A percentile compares a stretch with the other conserved stretches of the same genome.
Conservation (phyloP, 352 stramenopile genomes). For the Phytophthora parvispora region DNA sequence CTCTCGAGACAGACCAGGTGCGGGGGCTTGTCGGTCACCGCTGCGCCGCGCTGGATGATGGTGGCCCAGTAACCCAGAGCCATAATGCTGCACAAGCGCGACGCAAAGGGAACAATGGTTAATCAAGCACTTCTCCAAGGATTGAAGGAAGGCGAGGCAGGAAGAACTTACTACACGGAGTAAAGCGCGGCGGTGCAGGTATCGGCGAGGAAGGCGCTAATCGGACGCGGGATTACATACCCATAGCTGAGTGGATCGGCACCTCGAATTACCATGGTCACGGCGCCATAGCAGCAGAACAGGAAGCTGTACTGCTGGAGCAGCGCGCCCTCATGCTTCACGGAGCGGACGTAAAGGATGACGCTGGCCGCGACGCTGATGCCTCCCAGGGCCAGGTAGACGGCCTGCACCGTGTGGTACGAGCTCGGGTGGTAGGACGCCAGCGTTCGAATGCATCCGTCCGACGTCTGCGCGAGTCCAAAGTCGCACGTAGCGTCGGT, state of each 20-base stretch:
- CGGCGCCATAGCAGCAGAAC: slow-evolving; percentile 51
- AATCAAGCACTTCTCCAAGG: neutral
- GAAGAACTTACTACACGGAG: slow-evolving; percentile 56
- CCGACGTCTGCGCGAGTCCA: slow-evolving; percentile 33
- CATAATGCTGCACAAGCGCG: slow-evolving; percentile 41
- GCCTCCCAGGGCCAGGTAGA: slow-evolving; percentile 40
- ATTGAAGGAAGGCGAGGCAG: neutral
- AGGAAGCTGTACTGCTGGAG: slow-evolving; percentile 61
- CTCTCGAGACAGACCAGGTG: slow-evolving; percentile 45
- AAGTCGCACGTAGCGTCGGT: slow-evolving; percentile 48
- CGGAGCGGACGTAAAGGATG: slow-evolving; percentile 45
- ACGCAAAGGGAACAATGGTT: slow-evolving; percentile 14
- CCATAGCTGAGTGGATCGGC: slow-evolving; percentile 55
- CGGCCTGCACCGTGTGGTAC: slow-evolving; percentile 41
- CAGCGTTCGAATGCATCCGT: slow-evolving; percentile 44
- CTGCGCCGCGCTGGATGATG: slow-evolving; percentile 51
- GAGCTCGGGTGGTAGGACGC: slow-evolving; percentile 34
- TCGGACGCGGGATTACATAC: slow-evolving; percentile 47
- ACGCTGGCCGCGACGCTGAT: slow-evolving; percentile 40
- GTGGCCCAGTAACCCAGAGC: slow-evolving; percentile 59
- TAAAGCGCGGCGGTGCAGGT: slow-evolving; percentile 61
- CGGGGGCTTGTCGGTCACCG: slow-evolving; percentile 38
- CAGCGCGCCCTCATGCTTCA: slow-evolving; percentile 43
- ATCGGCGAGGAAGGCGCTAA: slow-evolving; percentile 50
- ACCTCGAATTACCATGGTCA: slow-evolving; percentile 53